Conservation (phyloP, 352 stramenopile genomes). For the Lagenidium giganteum region DNA sequence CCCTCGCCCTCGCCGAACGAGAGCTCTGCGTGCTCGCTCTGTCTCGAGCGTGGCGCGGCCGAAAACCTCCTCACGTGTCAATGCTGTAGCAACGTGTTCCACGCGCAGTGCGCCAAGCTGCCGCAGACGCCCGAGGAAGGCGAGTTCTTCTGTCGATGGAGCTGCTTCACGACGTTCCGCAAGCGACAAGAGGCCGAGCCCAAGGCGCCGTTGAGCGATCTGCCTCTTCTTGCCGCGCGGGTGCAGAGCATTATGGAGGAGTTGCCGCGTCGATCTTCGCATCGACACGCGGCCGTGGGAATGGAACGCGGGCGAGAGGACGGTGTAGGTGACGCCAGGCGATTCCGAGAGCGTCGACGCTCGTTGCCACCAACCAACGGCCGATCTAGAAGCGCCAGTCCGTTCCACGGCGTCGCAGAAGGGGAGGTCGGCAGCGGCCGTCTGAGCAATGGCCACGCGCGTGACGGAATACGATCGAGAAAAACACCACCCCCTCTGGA, state of each 20-base stretch:
- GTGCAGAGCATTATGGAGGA: slow-evolving; percentile 13
- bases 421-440: not conserved
- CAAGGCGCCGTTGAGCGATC: slow-evolving; percentile 12
- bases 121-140: slow-evolving; percentile 53
- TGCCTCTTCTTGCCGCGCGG: slow-evolving; percentile 9
- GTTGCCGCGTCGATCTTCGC: slow-evolving; percentile 2
- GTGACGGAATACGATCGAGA: not conserved
- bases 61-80: slow-evolving; percentile 45
- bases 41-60: not conserved
- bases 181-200: slow-evolving; percentile 20
- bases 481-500: too few species aligned
- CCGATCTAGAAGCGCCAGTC: slow-evolving; percentile 16
- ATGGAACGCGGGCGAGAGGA: too few species aligned
- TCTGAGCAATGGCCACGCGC: slow-evolving; percentile 6
- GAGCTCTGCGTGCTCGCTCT: slow-evolving; percentile 8
- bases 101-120: slow-evolving; percentile 59
- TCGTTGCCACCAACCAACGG: slow-evolving; percentile 1
- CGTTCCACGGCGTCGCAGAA: slow-evolving; percentile 1
- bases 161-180: slow-evolving; percentile 50
- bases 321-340: too few species aligned
- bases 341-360: too few species aligned
- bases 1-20: not conserved
- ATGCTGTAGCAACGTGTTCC: slow-evolving; percentile 46
- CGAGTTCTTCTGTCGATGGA: slow-evolving; percentile 63
- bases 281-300: not conserved